Base-by-base conservation (phyloP, 306 rosid genomes). In the Boehmeria nivea region DNA sequence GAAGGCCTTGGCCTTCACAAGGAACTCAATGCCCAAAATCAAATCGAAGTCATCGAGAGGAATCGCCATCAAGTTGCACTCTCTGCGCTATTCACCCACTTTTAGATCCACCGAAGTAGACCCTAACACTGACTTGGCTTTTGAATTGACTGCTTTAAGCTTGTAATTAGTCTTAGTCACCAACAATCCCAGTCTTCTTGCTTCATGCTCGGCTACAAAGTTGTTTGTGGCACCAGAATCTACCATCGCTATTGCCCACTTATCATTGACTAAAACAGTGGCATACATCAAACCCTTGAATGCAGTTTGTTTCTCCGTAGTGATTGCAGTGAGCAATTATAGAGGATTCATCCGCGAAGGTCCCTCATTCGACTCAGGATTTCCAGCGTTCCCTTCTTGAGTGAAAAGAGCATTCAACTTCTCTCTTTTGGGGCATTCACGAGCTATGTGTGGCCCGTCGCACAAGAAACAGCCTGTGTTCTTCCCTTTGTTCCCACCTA, bases 31-130 rank as follows among this genome's bases (percentile, higher is more conserved):
- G 0, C 52, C 63, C 2, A 58, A 23, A 6, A 43, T 58, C 24
- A 58, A 9, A 4, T 58, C 63, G 14, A 43, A 58, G 6, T 58
- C 52, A 23, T 58, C 40, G 0, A 58, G 2, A 6, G 51, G 38
- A 4, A 58, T 3, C 5, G 40, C 42, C 9, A 23, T 42, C 3
- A 58, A 7, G 3, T 18, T 10, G 2, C 17, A 2, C 25, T 10
- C 9, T 0, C 53, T 24, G 17, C n/a, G 36, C 54, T 43, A 60
- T 0, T 3, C 10, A 0, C 54, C 31, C 1, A 59, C 3, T 0
- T 18, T 1, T 2, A 59, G 2, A 2, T 0, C 8, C 8, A 6
- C 20, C 0, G 2, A 1, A 0, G 44, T 6, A 1, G 4, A 13
- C 0, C 43, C 38, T 1, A 2, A 0, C 3, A 46, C 17, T 1